Evolutionary conservation across 371 early-diverging fungal species (phyloP), one percentile per base, ranked within the genome.

Genomic region (Mucor racemosus): DNA sequence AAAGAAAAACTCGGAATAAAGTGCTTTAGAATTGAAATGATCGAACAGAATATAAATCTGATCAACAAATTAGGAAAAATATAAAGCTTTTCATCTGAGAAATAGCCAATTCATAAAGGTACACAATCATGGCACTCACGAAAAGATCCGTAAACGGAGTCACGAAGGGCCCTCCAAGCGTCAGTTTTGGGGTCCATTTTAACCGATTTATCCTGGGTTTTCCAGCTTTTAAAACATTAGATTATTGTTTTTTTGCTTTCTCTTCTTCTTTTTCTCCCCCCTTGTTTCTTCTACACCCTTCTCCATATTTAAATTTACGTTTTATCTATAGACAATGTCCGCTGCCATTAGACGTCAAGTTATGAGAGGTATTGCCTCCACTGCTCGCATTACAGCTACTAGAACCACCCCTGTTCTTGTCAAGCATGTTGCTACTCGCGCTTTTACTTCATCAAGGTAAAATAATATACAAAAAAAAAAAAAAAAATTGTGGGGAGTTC

Each of bases 331-430:
- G 48, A 70, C 50, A 14, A 70, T 70, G 67, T 70, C 65, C 62
- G 75, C 76, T 72, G 75, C 74, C 68, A 77, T 78, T 64, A 71
- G 83, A 76, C 83, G 83, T 66, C 83, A 80, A 68, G 65, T 83
- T 38, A 68, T 78, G 64, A 78, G 80, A 77, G 72, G 76, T 35
- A 58, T 80, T 67, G 55, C 73, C 67, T 69, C 78, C 44, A 72
- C 77, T 64, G 69, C 77, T 67, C 83, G 83, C 60, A 41, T 68
- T 58, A 67, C 75, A 55, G 68, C 82, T 39, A 58, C 74, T 19
- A 73, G 80, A 68, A 64, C 69, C 33, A 69, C 74, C 60, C 81
- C 84, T 70, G 68, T 78, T 36, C 70, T 81, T 71, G 75, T 60
- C 53, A 74, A 64, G 66, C 69, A 62, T 17, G 63, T 40, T 14